Evolutionary conservation across 192 early-diverging fungal genomes (phyloP), one percentile per base, ranked within the genome.

Genomic region (Lobosporangium transversale): DNA sequence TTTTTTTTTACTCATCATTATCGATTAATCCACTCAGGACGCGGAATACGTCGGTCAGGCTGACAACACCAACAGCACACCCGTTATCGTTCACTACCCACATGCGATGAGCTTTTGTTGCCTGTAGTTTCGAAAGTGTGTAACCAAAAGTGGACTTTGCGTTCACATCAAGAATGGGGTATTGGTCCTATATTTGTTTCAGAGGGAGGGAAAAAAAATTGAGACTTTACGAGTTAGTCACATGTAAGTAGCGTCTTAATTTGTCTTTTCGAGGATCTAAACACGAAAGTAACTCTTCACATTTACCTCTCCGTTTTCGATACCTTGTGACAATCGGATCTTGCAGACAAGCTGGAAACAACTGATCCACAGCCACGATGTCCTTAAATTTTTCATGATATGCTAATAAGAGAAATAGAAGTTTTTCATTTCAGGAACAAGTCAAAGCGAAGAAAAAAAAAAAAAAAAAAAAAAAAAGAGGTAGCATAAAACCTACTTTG

Each of bases 31-130:
- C 32, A n/a, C 78, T 78, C 30, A 93, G 69, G 50, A 90, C 71
- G 5, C 87, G 78, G 70, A 94, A 81, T 12, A 95, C 81, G 68
- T 95, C 94, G 20, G 94, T 95, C 12, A 95, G 81, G 24, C 89
- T 91, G 8, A 95, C 88, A 17, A 95, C 86, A 15, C 92, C 91
- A n/a, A 86, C 76, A 20, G 84, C 80, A 48, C 79, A 76, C 14
- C 84, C 85, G 20, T 62, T 37, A 23, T 87, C 84, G 48, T 89
- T 84, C 24, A 83, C 84, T 4, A 94, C 90, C 92, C 92, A 95
- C 12, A 95, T 83, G 36, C 94, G 88, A 54, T 95, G 94, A 0
- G 92, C 90, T 17, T 86, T 86, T 4, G 94, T 95, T 20, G 94
- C 92, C 35, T 90, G 83, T 53, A 95, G 75, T 70, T 94, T 94